Evolutionary conservation across 2,329 filamentous ascomycete genomes (phyloP), one percentile per base, ranked within the genome.

Genomic region (Trichoderma koningiopsis): DNA sequence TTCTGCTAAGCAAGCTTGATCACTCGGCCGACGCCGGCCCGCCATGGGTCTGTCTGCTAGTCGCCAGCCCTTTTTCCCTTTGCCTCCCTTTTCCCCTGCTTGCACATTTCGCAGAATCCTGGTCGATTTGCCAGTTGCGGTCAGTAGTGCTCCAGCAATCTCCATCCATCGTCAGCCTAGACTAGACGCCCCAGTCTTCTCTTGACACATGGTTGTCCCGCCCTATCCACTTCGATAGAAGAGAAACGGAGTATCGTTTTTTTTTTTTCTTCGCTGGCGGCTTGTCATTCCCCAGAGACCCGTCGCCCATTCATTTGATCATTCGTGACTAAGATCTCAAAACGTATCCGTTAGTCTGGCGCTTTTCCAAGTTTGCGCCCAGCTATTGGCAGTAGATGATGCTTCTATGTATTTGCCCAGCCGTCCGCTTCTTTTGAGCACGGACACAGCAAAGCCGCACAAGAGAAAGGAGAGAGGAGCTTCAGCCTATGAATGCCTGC

Each of bases 11-110:
- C 37, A 62, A 35, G 43, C 60, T 22, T 13, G 11, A 49, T 22
- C 49, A 64, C 61, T 55, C 61, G 61, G 61, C 61, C 61, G 61
- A 64, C 61, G 67, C 67, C 67, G 67, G 61, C 59, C 67, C 67
- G 67, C 40, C 60, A 40, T 65, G 60, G 59, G 40, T 65, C 60
- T 53, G n/a, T 22, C 49, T 43, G 40, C 40, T 43, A 43, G 40
- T 43, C 40, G 40, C 40, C 40, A 43, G 40, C 40, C 40, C 19
- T 43, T 43, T 43, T 6, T 43, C 37, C 16, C 37, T 43, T 43
- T 43, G 37, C 40, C 40, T 43, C 40, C 40, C 40, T 43, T 43
- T 43, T 43, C 19, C 40, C 40, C 8, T 43, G 16, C 40, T 43
- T 16, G 40, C 40, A 43, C 40, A 43, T 43, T 43, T 43, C 40